phyloP scores from a whole-genome alignment of 2,329 filamentous ascomycete genomes.

The Grosmannia huntii region DNA sequence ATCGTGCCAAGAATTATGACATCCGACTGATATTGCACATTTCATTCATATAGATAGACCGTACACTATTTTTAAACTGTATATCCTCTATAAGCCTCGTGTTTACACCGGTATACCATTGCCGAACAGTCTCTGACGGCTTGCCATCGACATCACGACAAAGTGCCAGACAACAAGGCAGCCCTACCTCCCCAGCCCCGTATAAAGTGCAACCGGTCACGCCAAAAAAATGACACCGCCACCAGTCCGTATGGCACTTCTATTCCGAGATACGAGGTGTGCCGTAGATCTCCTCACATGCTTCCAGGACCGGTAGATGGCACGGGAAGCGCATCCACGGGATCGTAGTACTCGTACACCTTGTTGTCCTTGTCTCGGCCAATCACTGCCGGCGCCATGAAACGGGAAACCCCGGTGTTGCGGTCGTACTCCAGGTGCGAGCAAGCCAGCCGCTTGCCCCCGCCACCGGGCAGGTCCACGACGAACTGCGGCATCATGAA shows the following conservation, averaged over 20 bases:
- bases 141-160: no score
- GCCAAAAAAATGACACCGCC: not conserved
- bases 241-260: not conserved
- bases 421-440: constrained; percentile 40
- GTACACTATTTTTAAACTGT: no score
- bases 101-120: no score
- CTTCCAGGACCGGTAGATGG: not conserved
- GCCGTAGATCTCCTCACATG: not conserved
- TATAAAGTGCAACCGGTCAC: no score
- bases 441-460: constrained; percentile 47
- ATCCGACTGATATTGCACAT: no score
- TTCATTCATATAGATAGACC: no score
- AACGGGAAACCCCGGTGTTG: constrained; percentile 38
- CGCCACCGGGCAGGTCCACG: constrained; percentile 49
- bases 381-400: constrained; percentile 39
- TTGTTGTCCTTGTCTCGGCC: constrained; percentile 29
- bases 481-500: constrained; percentile 52
- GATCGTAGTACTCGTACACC: constrained; percentile 46
- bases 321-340: constrained; percentile 18
- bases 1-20: no score
- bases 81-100: no score
- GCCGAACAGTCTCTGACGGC: no score
- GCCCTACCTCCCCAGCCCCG: no score
- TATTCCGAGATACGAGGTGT: not conserved
- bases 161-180: no score